Evolutionary conservation across 2,329 filamentous ascomycete species (phyloP).

Genomic region (Aspergillus novoparasiticus): DNA sequence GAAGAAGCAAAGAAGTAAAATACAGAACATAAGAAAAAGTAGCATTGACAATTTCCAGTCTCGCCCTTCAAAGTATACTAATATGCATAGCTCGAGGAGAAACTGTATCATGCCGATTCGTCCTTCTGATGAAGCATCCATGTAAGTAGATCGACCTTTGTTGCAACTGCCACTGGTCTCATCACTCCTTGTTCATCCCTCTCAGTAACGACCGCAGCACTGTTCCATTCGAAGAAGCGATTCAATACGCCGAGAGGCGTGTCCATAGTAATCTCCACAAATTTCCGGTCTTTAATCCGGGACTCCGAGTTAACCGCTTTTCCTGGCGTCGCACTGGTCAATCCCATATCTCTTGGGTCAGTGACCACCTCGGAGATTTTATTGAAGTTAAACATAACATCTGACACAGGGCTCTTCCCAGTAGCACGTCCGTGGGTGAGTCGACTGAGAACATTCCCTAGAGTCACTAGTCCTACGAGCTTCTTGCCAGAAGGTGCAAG

Average conservation of each 20-base stretch:
- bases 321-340: constrained; percentile 25
- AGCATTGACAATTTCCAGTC: not conserved
- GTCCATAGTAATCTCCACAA: constrained; percentile 91
- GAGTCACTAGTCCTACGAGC: constrained; percentile 88
- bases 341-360: constrained; percentile 70
- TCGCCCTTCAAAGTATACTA: not conserved
- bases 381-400: constrained; percentile 97
- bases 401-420: constrained; percentile 71
- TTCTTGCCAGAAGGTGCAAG: constrained; percentile 68
- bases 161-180: constrained; percentile 87
- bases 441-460: constrained; percentile 91
- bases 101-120: constrained; percentile 13
- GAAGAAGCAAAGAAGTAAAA: constrained; percentile 2
- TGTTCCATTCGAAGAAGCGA: constrained; percentile 98
- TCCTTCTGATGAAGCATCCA: constrained; percentile 77
- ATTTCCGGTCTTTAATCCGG: constrained; percentile 63
- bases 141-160: constrained; percentile 91
- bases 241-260: constrained; percentile 82
- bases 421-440: constrained; percentile 81
- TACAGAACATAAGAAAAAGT: constrained; percentile 10
- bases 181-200: constrained; percentile 60
- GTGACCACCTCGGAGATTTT: constrained; percentile 86
- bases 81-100: not conserved
- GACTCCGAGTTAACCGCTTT: constrained; percentile 34
- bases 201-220: constrained; percentile 91